Conservation (phyloP, 2,329 filamentous ascomycete species). For the Cercospora sp. region DNA sequence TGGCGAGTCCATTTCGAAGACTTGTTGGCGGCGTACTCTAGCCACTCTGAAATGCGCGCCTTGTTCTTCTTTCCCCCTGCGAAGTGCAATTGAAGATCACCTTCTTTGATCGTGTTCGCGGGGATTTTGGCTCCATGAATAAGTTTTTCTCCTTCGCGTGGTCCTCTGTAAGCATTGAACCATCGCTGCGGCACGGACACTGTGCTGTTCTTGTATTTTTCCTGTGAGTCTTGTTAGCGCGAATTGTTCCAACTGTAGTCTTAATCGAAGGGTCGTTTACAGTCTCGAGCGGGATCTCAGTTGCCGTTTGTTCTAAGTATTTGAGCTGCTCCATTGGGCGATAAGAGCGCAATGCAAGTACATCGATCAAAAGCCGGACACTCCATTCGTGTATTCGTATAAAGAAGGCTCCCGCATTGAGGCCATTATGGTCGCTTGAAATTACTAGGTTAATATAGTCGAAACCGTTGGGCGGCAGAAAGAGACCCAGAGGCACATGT, state of each 20-base stretch:
- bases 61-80: slow-evolving; percentile 27
- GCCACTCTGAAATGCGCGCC: neutral
- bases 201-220: slow-evolving; percentile 6
- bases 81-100: slow-evolving; percentile 30
- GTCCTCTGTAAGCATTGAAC: slow-evolving; percentile 30
- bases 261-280: neutral
- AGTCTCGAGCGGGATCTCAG: neutral
- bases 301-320: slow-evolving; percentile 9
- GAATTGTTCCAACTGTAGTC: neutral
- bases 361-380: slow-evolving; percentile 8
- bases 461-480: slow-evolving; percentile 35
- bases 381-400: slow-evolving; percentile 30
- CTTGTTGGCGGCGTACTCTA: neutral
- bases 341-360: slow-evolving; percentile 7
- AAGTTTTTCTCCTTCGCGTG: slow-evolving; percentile 28
- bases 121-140: slow-evolving; percentile 33
- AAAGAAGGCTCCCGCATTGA: slow-evolving; percentile 38
- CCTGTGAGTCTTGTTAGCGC: neutral
- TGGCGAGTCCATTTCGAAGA: neutral
- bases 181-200: slow-evolving; percentile 25
- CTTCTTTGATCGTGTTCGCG: slow-evolving; percentile 12
- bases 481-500: slow-evolving; percentile 35
- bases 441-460: slow-evolving; percentile 33
- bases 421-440: slow-evolving; percentile 31
- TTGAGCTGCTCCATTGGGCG: slow-evolving; percentile 6